Conservation (phyloP, 2,329 filamentous ascomycete genomes). For the Geosmithia flava region DNA sequence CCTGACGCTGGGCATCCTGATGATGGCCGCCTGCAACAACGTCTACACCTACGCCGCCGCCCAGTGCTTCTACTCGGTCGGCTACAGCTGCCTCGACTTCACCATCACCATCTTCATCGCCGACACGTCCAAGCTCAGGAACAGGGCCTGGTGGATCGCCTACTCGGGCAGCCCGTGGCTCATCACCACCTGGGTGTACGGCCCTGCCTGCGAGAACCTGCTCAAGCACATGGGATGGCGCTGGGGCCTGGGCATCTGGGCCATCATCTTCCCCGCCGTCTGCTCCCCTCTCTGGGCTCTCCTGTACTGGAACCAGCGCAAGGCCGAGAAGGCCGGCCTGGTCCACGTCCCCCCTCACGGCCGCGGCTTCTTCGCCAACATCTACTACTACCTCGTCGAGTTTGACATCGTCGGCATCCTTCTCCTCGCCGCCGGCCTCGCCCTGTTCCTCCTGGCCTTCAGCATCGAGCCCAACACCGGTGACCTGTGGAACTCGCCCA, state of each 20-base stretch:
- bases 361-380: background rate
- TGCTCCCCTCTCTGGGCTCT: slow-evolving; percentile 42
- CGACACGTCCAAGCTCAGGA: slow-evolving; percentile 52
- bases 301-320: slow-evolving; percentile 37
- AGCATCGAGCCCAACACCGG: slow-evolving; percentile 35
- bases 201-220: slow-evolving; percentile 38
- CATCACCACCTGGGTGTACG: slow-evolving; percentile 48
- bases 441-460: slow-evolving; percentile 53
- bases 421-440: slow-evolving; percentile 42
- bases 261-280: slow-evolving; percentile 46
- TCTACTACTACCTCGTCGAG: slow-evolving; percentile 30
- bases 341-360: background rate
- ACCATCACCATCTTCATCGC: slow-evolving; percentile 54
- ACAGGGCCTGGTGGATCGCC: slow-evolving; percentile 35
- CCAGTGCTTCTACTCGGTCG: slow-evolving; percentile 54
- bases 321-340: slow-evolving; percentile 23
- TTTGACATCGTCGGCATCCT: slow-evolving; percentile 48
- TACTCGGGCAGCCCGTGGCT: slow-evolving; percentile 41
- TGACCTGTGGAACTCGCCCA: slow-evolving; percentile 36
- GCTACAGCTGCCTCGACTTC: slow-evolving; percentile 28
- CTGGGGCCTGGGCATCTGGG: slow-evolving; percentile 23
- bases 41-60: slow-evolving; percentile 51
- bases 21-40: slow-evolving; percentile 53
- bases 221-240: slow-evolving; percentile 40
- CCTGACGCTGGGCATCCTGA: slow-evolving; percentile 38